Base-by-base conservation (phyloP, 176 grass and related monocot species). In the Eremochloa ophiuroides region DNA sequence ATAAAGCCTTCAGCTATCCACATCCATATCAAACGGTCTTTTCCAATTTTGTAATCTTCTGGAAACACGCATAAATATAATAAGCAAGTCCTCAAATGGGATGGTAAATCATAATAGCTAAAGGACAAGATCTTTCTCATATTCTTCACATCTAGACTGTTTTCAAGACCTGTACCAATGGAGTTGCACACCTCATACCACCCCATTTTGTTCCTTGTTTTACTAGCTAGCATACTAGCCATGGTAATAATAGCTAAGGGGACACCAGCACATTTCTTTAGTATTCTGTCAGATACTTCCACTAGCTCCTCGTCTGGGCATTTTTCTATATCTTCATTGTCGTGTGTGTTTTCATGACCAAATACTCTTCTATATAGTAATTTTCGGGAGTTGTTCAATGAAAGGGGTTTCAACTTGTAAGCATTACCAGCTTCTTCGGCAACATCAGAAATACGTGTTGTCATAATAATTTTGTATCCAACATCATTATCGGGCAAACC, bases 101-200 rank as follows among this genome's bases (percentile, higher is more conserved):
- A 37, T 33, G 80, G 69, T 22, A 82, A 1, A 73, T 73, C 13
- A 46, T 48, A 73, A 60, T 73, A 73, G 55, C 80, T 82, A 31
- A 44, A 59, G 12, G 42, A 62, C 18, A 82, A 8, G 30, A 82
- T 73, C 68, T 62, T 82, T 62, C 68, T 62, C 53, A 61, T 72
- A 41, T 72, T 59, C 3, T 71, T 3, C 8, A 60, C 28, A 34
- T 62, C 55, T 2, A 62, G 18, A 12, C 30, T 73, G 2, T 72
- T 16, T 1, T 60, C 28, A 5, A 29, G 22, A 1, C 80, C 68
- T 4, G 39, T 14, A 62, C 67, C 67, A 62, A 82, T 82, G 9
- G 67, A 62, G 0, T 47, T 26, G 28, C 22, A 73, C 4, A 73
- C 12, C 1, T 73, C 20, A 34, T 30, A 7, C 80, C 80, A 82